Evolutionary conservation across 768 basidiomycete genomes (phyloP), one percentile per base, ranked within the genome.

Genomic region (Flagelloscypha sp.): DNA sequence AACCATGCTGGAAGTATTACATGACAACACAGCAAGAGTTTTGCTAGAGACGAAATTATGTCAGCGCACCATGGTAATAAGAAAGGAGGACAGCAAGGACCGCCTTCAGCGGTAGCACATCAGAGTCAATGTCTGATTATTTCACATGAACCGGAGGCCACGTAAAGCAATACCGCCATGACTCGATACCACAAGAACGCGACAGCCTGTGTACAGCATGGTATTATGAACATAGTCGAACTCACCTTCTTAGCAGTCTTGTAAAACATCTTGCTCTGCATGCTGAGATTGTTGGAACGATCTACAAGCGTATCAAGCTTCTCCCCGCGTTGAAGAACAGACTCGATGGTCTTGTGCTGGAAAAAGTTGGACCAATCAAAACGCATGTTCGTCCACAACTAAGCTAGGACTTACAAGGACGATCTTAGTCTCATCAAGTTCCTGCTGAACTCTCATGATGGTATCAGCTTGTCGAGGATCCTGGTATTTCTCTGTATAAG

Each of bases 321-420:
- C 73, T 98, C 94, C 28, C 95, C 95, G 9, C 95, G 79, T 56
- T 93, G 80, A 27, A 99, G 70, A 7, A 99, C 93, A 3, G 86
- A 88, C 55, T 99, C 95, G 50, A 99, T 99, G 19, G 95, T 99
- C 70, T 98, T 97, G 70, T 98, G 95, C 93, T 98, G 52, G 37
- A 40, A 24, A 34, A 30, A 23, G 27, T 10, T 33, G 13, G 34
- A 33, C 7, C 5, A 15, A n/a, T 10, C 7, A 21, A 34, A 22
- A 3, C 21, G 18, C 30, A 12, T 7, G 9, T n/a, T 7, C 4
- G 1, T 18, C 10, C 11, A 11, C 1, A 12, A 30, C 15, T 8
- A 24, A 20, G 7, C 21, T 16, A 17, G 11, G 19, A 68, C 85
- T 41, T 49, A 94, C 93, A 58, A 99, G 63, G 30, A 98, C 78